Evolutionary conservation across 179 eudicot genomes (phyloP).

Genomic region (Corrigiola litoralis): DNA sequence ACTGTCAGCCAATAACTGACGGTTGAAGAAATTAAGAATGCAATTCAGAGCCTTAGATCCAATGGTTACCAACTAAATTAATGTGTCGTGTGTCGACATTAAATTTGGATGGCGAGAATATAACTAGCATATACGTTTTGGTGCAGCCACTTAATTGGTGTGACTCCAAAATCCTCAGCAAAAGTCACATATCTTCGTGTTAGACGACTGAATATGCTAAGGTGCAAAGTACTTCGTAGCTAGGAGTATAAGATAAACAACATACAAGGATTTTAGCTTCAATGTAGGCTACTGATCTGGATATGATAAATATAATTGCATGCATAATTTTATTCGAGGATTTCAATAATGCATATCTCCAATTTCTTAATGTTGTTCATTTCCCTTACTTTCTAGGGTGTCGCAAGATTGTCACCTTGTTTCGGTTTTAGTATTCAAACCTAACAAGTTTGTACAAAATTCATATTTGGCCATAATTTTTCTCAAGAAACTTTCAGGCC

Average conservation of each 20-base stretch:
- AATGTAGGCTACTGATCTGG: no score
- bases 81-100: background rate
- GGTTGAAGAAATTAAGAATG: background rate
- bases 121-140: constrained; percentile 14
- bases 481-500: no score
- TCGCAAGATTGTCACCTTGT: no score
- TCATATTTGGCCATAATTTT: no score
- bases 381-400: no score
- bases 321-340: no score
- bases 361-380: no score
- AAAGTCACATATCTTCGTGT: background rate
- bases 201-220: constrained; percentile 5
- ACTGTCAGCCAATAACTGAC: background rate
- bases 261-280: background rate
- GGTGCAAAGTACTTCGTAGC: constrained; percentile 2
- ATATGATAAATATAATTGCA: no score
- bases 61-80: background rate
- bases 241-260: background rate
- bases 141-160: constrained; percentile 3
- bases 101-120: constrained; percentile 7
- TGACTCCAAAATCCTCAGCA: background rate
- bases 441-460: no score
- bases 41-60: background rate
- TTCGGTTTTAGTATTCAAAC: no score
- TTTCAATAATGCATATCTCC: no score